Conservation (phyloP, 2,329 filamentous ascomycete genomes). For the Tricladium varicosporioides region DNA sequence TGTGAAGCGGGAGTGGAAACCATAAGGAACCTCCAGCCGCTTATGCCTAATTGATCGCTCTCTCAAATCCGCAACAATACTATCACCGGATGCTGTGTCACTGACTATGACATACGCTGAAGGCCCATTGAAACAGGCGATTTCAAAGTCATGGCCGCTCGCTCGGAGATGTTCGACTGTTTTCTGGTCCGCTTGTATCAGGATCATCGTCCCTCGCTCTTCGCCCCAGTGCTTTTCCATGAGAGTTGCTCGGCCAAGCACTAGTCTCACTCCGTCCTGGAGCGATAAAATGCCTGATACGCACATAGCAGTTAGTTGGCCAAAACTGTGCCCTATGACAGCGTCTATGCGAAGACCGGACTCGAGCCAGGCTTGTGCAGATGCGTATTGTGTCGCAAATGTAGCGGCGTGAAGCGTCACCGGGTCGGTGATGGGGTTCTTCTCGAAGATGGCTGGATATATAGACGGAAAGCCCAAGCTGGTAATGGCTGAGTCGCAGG, state of each 20-base stretch:
- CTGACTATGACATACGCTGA: conserved; percentile 31
- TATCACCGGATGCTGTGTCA: conserved; percentile 23
- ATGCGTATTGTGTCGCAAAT: conserved; percentile 39
- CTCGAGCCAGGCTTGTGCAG: conserved; percentile 37
- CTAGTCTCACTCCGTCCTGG: conserved; percentile 31
- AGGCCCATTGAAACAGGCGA: conserved; percentile 50
- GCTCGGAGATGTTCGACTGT: conserved; percentile 19
- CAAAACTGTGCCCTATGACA: conserved; percentile 39
- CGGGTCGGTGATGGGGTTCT: conserved; percentile 28
- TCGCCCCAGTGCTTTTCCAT: conserved; percentile 34
- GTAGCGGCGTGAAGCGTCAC: conserved; percentile 37
- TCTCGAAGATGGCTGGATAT: conserved; percentile 33
- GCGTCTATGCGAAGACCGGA: conserved; percentile 31
- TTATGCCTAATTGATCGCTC: conserved; percentile 12
- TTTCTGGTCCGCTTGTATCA: conserved; percentile 34
- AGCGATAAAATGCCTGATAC: conserved; percentile 33
- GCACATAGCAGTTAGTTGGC: conserved; percentile 37
- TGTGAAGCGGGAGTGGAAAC: conserved; percentile 29
- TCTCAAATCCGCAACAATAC: conserved; percentile 2
- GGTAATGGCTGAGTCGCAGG: conserved; percentile 33
- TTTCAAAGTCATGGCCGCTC: conserved; percentile 19
- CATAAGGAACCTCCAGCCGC: conserved; percentile 27
- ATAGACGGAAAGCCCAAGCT: conserved; percentile 34
- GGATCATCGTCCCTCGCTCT: conserved; percentile 39
- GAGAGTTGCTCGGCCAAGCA: conserved; percentile 33